Conservation (phyloP, 345 rosid genomes). For the Citrus hindsii region DNA sequence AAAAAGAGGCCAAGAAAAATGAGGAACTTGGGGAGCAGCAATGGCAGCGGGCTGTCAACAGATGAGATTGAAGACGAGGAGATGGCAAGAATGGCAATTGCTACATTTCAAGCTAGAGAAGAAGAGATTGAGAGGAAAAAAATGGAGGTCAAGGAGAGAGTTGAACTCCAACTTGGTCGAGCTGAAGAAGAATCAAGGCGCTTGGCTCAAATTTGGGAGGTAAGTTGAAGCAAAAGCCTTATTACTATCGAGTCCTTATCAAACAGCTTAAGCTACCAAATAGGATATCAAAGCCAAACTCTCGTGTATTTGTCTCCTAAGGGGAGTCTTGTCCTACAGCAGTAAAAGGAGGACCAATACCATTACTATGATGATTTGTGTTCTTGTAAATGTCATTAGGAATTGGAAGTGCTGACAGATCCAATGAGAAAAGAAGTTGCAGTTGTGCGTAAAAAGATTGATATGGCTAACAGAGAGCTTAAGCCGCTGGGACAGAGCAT, state of each 20-base stretch:
- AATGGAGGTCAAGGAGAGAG: slow-evolving; percentile 60
- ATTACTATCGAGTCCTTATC: too few species aligned
- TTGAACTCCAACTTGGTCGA: slow-evolving; percentile 58
- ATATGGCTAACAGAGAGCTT: slow-evolving; percentile 55
- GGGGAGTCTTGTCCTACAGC: too few species aligned
- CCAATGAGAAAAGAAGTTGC: slow-evolving; percentile 83
- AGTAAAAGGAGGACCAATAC: too few species aligned
- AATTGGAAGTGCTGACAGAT: slow-evolving; percentile 69
- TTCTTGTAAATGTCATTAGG: slow-evolving; percentile 29
- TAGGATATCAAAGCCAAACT: neutral
- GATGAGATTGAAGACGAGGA: slow-evolving; percentile 60
- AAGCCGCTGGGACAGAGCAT: slow-evolving; percentile 72
- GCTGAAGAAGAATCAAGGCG: slow-evolving; percentile 80
- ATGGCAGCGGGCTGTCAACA: slow-evolving; percentile 40
- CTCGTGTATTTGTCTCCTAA: too few species aligned
- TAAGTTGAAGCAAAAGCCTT: slow-evolving; percentile 22
- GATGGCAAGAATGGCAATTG: slow-evolving; percentile 45
- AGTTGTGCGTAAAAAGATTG: slow-evolving; percentile 59
- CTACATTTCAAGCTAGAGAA: slow-evolving; percentile 65
- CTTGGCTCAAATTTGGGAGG: slow-evolving; percentile 68
- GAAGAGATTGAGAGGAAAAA: slow-evolving; percentile 84
- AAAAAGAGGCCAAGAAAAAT: neutral
- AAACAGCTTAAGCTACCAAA: too few species aligned
- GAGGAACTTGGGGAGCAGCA: slow-evolving; percentile 19
- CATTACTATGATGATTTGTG: too few species aligned